Evolutionary conservation across 1,139 yeast genomes (phyloP).

Genomic region (Nakaseomyces delphensis): DNA sequence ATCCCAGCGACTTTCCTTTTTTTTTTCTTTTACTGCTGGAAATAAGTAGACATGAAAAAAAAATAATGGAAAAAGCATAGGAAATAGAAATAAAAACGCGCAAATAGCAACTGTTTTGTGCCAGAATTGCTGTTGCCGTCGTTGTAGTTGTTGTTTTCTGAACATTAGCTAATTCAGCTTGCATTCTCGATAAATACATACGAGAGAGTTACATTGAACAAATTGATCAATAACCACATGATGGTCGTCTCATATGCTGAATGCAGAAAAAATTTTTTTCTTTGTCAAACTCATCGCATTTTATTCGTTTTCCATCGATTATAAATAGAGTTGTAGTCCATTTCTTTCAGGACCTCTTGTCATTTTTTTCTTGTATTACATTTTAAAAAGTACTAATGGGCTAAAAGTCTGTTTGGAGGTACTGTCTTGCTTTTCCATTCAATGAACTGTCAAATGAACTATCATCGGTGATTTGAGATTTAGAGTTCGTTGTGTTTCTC

Average conservation of each 20-base stretch:
- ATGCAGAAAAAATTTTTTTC: neutral
- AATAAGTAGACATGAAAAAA: no score
- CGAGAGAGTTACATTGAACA: no score
- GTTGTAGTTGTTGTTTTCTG: no score
- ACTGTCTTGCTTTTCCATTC: neutral
- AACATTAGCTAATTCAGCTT: no score
- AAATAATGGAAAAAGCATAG: no score
- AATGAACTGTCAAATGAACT: neutral
- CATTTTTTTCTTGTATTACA: neutral
- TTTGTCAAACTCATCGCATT: neutral
- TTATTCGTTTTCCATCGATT: neutral
- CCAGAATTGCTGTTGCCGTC: no score
- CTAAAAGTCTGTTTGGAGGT: conserved; percentile 3
- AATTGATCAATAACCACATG: no score
- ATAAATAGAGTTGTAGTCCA: neutral
- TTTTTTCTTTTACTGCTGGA: no score
- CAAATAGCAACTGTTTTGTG: no score
- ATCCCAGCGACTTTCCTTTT: no score
- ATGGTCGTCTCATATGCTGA: neutral
- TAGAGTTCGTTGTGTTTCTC: neutral
- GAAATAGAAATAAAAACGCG: no score
- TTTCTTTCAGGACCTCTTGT: neutral
- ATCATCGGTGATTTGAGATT: neutral
- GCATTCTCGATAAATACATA: no score
- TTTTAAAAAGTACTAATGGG: neutral